Conservation (phyloP, 2,329 filamentous ascomycete species). For the Talaromyces albobiverticillius region DNA sequence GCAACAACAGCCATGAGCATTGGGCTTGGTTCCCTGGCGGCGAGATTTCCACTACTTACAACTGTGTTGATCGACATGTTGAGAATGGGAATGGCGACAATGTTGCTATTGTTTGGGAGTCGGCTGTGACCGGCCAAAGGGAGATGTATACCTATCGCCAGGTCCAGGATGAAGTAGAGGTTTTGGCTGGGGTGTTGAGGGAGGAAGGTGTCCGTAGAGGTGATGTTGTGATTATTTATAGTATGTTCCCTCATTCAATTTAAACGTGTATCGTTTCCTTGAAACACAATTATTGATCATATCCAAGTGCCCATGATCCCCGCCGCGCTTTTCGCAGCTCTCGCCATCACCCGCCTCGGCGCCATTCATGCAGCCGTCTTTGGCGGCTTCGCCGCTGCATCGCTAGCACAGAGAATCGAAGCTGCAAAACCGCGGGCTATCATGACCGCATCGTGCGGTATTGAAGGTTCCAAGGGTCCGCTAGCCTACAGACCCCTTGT, state of each 20-base stretch:
- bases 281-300: too few species aligned
- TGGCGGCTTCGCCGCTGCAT: constrained; percentile 79
- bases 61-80: constrained; percentile 90
- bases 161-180: constrained; percentile 75
- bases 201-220: constrained; percentile 80
- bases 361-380: constrained; percentile 92
- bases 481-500: constrained; percentile 75
- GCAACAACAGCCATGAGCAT: constrained; percentile 58
- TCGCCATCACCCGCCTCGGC: constrained; percentile 76
- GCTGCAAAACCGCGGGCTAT: constrained; percentile 72
- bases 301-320: constrained; percentile 99
- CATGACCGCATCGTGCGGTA: constrained; percentile 87
- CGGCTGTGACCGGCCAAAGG: constrained; percentile 73
- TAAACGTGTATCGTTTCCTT: too few species aligned
- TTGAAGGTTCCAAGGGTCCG: constrained; percentile 79
- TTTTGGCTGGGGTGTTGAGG: constrained; percentile 74
- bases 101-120: constrained; percentile 82
- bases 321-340: constrained; percentile 77
- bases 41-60: constrained; percentile 87
- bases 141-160: constrained; percentile 71
- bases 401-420: constrained; percentile 85
- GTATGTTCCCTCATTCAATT: constrained; percentile 51
- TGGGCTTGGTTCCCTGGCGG: constrained; percentile 92
- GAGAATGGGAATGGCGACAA: constrained; percentile 68
- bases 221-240: constrained; percentile 88